These are phyloP conservation scores for Dactylellina drechsleri DNA, from an alignment of 2,329 filamentous ascomycete species.

Conservation along the genomic window DNA sequence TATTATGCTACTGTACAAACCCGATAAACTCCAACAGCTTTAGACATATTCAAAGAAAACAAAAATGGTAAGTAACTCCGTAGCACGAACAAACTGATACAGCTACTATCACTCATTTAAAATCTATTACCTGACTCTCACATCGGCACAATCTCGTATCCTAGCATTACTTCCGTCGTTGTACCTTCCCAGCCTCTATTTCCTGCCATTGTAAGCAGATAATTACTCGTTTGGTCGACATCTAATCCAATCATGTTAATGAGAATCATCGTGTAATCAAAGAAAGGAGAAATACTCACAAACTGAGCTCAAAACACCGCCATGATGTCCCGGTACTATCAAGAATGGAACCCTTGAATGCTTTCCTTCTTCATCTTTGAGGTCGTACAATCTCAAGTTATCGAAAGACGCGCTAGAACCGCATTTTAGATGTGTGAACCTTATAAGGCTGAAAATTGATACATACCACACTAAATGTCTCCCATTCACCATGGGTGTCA, in stretches of 20 bases:
- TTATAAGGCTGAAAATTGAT: neutral
- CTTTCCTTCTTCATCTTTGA: constrained; percentile 74
- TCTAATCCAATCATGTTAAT: constrained; percentile 37
- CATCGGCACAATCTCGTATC: constrained; percentile 79
- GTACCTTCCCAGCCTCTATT: constrained; percentile 95
- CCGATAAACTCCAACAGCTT: neutral
- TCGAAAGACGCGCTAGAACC: constrained; percentile 50
- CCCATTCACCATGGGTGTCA: constrained; percentile 91
- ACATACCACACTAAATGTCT: constrained; percentile 83
- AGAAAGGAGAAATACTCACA: constrained; percentile 52
- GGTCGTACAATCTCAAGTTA: constrained; percentile 82
- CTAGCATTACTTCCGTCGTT: constrained; percentile 87
- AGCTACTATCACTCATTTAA: neutral
- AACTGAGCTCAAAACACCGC: constrained; percentile 58
- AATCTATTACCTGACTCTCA: constrained; percentile 23
- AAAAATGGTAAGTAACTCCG: neutral
- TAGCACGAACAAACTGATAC: neutral
- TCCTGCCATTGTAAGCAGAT: constrained; percentile 90
- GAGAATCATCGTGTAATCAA: neutral
- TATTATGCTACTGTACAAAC: neutral
- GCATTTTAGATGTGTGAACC: constrained; percentile 7
- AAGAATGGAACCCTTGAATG: constrained; percentile 89
- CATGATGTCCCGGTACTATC: constrained; percentile 85
- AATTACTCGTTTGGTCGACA: constrained; percentile 85
- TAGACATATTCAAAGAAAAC: neutral